These are phyloP conservation scores for Phytomonas sp. DNA, from an alignment of 208 protist genomes.

Conservation along the genomic window DNA sequence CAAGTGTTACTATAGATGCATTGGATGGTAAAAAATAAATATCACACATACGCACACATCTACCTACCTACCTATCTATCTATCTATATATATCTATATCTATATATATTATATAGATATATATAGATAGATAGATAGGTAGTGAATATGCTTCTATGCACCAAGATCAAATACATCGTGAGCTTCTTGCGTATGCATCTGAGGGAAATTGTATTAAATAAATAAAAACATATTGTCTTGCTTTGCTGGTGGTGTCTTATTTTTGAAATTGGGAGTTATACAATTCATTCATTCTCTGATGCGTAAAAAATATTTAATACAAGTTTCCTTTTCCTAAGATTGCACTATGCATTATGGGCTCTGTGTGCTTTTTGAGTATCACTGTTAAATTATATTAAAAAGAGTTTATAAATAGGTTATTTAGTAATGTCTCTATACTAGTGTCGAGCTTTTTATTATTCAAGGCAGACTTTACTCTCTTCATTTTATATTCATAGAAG, in stretches of 20 bases:
- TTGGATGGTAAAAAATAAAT: conserved; percentile 1
- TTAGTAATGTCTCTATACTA: conserved; percentile 3
- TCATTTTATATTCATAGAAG: not conserved
- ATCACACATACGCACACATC: conserved; percentile 1
- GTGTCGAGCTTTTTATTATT: not conserved
- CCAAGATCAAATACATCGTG: not conserved
- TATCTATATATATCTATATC: too few relatives aligned
- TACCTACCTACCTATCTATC: not conserved
- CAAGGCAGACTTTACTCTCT: not conserved
- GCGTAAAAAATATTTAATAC: not conserved
- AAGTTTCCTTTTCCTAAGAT: not conserved
- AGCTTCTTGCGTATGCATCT: not conserved
- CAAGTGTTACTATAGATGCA: not conserved
- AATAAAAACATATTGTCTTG: not conserved
- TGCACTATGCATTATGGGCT: not conserved
- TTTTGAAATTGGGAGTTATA: not conserved
- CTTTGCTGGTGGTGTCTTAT: not conserved
- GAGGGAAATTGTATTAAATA: not conserved
- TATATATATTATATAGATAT: too few relatives aligned
- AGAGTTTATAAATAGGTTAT: not conserved
- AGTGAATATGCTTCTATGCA: not conserved
- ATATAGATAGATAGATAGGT: not conserved
- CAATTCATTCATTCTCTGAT: not conserved
- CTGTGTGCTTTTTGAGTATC: not conserved
- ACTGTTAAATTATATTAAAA: not conserved